A percentile compares a stretch with the other conserved stretches of the same genome.
Conservation (phyloP, 1,139 yeast genomes). For the Debaryomyces sp. region DNA sequence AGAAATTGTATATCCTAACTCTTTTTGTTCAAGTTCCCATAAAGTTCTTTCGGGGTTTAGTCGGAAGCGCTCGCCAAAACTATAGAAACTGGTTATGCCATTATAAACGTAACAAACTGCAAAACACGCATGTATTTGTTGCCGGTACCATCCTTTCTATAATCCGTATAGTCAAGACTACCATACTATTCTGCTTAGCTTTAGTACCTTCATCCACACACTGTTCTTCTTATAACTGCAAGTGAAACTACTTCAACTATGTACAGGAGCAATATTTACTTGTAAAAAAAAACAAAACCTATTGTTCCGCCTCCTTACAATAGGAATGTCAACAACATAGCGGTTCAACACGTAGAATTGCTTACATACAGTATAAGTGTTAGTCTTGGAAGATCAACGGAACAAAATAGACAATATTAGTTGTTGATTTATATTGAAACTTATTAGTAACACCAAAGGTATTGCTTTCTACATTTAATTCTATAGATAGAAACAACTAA, state of each 20-base stretch:
- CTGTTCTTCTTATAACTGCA: not conserved
- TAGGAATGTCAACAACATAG: conserved; percentile 3
- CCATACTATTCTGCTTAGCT: not conserved
- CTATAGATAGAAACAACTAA: not conserved
- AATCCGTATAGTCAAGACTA: not conserved
- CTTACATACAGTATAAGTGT: conserved; percentile 5
- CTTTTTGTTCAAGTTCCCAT: too few species aligned
- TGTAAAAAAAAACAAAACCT: not conserved
- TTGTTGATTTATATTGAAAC: conserved; percentile 1
- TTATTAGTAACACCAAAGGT: not conserved
- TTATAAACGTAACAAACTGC: not conserved
- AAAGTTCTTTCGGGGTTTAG: too few species aligned
- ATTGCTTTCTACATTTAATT: not conserved
- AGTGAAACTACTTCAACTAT: not conserved
- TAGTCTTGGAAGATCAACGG: conserved; percentile 1
- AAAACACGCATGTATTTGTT: not conserved
- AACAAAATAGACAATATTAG: not conserved
- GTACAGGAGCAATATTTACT: conserved; percentile 9
- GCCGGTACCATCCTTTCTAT: not conserved
- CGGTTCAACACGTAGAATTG: not conserved
- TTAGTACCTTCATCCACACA: not conserved
- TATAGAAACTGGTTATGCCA: not conserved
- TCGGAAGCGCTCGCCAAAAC: too few species aligned
- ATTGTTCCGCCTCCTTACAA: conserved; percentile 4
- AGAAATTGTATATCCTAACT: too few species aligned